phyloP scores from a whole-genome alignment of 208 protist genomes.

The Trichomonas gallinae region DNA sequence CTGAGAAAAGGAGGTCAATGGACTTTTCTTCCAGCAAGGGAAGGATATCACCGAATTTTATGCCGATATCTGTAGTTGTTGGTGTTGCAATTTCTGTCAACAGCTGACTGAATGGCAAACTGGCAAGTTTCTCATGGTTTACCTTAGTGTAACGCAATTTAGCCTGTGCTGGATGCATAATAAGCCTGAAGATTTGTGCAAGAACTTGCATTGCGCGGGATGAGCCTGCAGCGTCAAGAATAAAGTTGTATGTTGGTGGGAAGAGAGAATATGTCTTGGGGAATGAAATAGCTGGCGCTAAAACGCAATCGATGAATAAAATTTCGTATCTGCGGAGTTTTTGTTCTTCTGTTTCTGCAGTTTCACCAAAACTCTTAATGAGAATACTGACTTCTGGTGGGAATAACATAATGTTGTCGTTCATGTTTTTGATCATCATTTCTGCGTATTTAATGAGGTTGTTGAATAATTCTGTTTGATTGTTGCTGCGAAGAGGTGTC shows the following conservation, averaged over 20 bases:
- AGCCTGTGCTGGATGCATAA: background rate
- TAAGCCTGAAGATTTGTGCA: background rate
- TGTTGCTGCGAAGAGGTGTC: background rate
- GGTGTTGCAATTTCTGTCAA: background rate
- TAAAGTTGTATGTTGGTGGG: background rate
- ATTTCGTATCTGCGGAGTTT: background rate
- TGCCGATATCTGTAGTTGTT: background rate
- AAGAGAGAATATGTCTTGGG: background rate
- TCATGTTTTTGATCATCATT: background rate
- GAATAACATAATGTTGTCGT: background rate
- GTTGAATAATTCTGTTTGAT: background rate
- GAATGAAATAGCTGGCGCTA: background rate
- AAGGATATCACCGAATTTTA: background rate
- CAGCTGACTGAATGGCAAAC: background rate
- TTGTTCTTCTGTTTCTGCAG: background rate
- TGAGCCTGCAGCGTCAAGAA: background rate
- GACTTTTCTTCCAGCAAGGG: background rate
- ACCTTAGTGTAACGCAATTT: background rate
- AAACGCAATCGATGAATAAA: background rate
- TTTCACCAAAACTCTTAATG: background rate
- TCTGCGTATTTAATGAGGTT: background rate
- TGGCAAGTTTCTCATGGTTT: background rate
- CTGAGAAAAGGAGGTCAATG: background rate
- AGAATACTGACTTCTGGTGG: background rate
- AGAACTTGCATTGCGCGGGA: background rate